A percentile compares a stretch with the other conserved stretches of the same genome.
Evolutionary conservation across 208 protist genomes (phyloP).

Genomic region (Zelonia costaricensis): DNA sequence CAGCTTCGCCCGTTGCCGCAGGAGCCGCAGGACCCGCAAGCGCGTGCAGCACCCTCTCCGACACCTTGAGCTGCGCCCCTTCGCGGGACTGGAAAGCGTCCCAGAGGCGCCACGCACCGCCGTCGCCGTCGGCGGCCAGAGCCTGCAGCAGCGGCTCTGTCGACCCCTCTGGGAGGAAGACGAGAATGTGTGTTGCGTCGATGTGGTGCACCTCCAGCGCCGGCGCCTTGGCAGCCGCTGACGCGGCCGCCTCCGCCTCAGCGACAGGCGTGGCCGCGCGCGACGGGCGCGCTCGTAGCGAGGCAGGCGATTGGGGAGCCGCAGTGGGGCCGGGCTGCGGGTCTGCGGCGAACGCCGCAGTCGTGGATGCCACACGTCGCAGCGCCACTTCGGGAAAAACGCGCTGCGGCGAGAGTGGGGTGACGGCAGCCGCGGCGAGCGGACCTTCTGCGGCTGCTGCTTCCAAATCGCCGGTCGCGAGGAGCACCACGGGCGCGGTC

Average conservation of each 20-base stretch:
- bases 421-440: too few species aligned
- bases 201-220: slow-evolving; percentile 47
- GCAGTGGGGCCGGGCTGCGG: too few species aligned
- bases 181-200: slow-evolving; percentile 52
- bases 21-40: not conserved
- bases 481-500: too few species aligned
- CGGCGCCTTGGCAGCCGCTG: too few species aligned
- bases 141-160: slow-evolving; percentile 7
- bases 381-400: slow-evolving; percentile 25
- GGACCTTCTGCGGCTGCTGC: too few species aligned
- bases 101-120: slow-evolving; percentile 5
- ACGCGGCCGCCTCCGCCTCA: too few species aligned
- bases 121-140: not conserved
- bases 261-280: too few species aligned
- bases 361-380: not conserved
- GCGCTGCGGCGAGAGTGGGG: too few species aligned
- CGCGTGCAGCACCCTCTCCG: not conserved
- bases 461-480: not conserved
- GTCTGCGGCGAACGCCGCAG: not conserved
- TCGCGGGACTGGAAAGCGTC: slow-evolving; percentile 2
- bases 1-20: not conserved
- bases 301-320: too few species aligned
- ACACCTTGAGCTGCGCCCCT: slow-evolving; percentile 16
- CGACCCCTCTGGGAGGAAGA: slow-evolving; percentile 32
- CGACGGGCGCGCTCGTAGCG: too few species aligned